Evolutionary conservation across 257 asterid genomes (phyloP).

Genomic region (Lantana camara): DNA sequence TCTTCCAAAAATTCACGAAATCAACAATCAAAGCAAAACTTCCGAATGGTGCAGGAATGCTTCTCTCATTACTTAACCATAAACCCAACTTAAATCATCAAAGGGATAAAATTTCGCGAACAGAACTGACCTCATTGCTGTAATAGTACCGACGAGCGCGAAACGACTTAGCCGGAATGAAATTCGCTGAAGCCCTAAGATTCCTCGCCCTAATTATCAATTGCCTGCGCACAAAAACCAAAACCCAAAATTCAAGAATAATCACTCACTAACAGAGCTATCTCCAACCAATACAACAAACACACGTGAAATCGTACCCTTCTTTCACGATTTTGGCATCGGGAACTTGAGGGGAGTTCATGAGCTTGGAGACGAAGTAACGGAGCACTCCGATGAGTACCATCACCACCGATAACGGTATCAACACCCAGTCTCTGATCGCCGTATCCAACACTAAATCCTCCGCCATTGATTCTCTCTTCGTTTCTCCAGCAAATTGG

Average conservation of each 20-base stretch:
- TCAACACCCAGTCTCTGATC: constrained; percentile 78
- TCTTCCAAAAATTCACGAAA: background rate
- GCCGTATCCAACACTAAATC: constrained; percentile 79
- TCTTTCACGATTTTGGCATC: constrained; percentile 68
- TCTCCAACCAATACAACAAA: background rate
- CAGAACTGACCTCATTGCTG: constrained; percentile 57
- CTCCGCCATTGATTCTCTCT: constrained; percentile 50
- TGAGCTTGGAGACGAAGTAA: constrained; percentile 70
- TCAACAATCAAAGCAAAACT: background rate
- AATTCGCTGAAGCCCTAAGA: constrained; percentile 73
- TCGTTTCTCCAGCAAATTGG: background rate
- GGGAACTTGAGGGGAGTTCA: constrained; percentile 60
- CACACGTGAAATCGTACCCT: constrained; percentile 40
- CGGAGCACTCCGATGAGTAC: constrained; percentile 76
- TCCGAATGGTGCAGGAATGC: background rate
- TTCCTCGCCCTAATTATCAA: constrained; percentile 73
- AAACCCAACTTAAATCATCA: background rate
- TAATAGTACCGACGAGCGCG: constrained; percentile 66
- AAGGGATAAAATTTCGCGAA: background rate
- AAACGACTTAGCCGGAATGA: constrained; percentile 70
- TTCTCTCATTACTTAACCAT: background rate
- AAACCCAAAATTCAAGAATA: background rate
- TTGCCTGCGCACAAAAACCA: constrained; percentile 44
- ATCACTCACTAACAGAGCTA: background rate
- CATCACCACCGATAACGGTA: constrained; percentile 77